Percentiles rank a stretch among this genome's conserved stretches.
Conservation (phyloP, 768 basidiomycete genomes). For the Amanita fuliginea region DNA sequence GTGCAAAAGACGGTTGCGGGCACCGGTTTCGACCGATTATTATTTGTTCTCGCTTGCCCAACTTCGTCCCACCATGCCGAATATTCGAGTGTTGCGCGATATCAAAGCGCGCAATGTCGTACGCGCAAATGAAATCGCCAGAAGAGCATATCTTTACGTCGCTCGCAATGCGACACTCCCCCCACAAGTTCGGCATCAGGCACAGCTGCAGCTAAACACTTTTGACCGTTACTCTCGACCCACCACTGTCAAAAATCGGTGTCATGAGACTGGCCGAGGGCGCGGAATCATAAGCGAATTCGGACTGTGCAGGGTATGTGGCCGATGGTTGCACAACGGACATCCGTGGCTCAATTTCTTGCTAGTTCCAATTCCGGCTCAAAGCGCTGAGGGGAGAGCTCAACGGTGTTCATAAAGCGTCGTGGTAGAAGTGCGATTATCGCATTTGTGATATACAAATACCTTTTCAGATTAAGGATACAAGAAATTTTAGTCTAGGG, state of each 20-base stretch:
- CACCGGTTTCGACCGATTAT: conserved; percentile 23
- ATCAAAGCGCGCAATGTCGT: conserved; percentile 69
- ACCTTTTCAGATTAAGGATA: not conserved
- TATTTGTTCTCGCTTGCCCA: conserved; percentile 22
- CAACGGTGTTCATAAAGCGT: conserved; percentile 82
- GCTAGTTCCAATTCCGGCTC: conserved; percentile 81
- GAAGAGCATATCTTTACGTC: conserved; percentile 87
- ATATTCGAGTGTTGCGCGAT: conserved; percentile 56
- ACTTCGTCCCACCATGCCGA: conserved; percentile 13
- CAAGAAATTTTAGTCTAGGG: not conserved
- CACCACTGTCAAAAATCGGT: conserved; percentile 85
- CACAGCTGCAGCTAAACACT: conserved; percentile 86
- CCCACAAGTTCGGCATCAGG: conserved; percentile 82
- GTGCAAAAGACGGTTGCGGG: not conserved
- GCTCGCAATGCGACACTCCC: conserved; percentile 88
- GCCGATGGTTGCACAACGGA: conserved; percentile 8
- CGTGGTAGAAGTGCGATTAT: conserved; percentile 48
- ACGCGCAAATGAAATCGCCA: conserved; percentile 64
- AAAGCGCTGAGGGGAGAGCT: conserved; percentile 77
- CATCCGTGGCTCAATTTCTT: not conserved
- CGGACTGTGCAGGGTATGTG: conserved; percentile 63
- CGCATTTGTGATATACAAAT: not conserved
- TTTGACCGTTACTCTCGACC: conserved; percentile 77
- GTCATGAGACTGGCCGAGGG: conserved; percentile 74
- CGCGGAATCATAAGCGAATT: conserved; percentile 87